Evolutionary conservation across 257 asterid species (phyloP).

Genomic region (Solanum chiquidenum): DNA sequence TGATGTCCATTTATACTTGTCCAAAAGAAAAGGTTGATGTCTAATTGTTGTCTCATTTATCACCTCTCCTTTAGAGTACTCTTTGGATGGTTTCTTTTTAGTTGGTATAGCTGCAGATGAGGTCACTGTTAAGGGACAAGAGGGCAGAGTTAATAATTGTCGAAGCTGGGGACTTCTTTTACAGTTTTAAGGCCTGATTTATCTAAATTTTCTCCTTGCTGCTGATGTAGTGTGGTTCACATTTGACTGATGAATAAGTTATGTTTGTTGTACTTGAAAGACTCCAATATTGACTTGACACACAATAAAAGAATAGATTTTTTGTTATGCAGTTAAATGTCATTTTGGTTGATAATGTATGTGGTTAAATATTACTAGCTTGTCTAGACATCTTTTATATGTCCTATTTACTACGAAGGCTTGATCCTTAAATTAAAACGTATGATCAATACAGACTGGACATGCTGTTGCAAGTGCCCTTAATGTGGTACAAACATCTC

Average conservation of each 20-base stretch:
- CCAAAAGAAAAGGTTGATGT: background rate
- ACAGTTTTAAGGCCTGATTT: background rate
- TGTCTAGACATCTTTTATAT: background rate
- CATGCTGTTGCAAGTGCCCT: constrained; percentile 68
- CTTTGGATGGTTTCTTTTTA: background rate
- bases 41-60: background rate
- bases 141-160: background rate
- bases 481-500: constrained; percentile 75
- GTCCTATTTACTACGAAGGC: background rate
- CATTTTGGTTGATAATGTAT: background rate
- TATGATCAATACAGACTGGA: constrained; percentile 50
- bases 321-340: background rate
- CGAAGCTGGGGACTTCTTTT: background rate
- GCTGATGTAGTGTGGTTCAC: background rate
- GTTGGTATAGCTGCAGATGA: background rate
- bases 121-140: background rate
- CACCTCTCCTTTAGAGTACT: background rate
- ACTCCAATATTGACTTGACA: background rate
- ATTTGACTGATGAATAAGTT: background rate
- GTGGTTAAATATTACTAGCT: background rate
- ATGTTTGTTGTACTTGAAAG: background rate
- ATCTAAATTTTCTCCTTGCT: background rate
- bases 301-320: background rate
- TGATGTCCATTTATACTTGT: background rate
- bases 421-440: background rate